Base-by-base conservation (phyloP, 2,329 filamentous ascomycete genomes). In the Alternaria atra region DNA sequence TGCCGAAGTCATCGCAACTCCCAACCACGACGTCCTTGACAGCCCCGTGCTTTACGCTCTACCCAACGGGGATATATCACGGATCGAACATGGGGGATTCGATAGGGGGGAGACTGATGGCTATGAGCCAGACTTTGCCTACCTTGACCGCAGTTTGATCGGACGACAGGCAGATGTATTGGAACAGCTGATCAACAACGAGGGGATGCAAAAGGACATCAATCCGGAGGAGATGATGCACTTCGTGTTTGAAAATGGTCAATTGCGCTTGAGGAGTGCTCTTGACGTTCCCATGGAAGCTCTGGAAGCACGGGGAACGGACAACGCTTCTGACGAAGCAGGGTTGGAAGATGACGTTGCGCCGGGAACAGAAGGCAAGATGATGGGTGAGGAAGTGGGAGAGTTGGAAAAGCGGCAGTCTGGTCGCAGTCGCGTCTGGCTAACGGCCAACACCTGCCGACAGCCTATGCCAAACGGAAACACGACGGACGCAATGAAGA, bases 401-500 rank as follows among this genome's bases (percentile, higher is more conserved):
- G 57, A 56, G 32, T 7, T 72, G 55, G 56, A 59, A 27, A 73
- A 69, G 48, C 68, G 73, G 25, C 75, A 78, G 42, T 54, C 69
- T 30, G 71, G 73, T 4, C 17, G 27, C 25, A 73, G 79, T 25
- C 77, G 78, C 15, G 82, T 98, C 3, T 97, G 91, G 77, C 85
- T 99, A 55, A 93, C 93, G 2, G 88, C 93, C 43, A 98, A 93
- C 67, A 94, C 92, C 1, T 99, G 95, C 78, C 79, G 87, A 27
- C 93, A 96, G 70, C 95, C 94, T 12, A 75, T 79, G 20, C 82
- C 84, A 40, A 86, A 85, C 40, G 81, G 80, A 8, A 81, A 81
- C 2, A 80, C 82, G 25, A 82, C 80, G 52, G 77, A 80, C 10
- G 69, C 68, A 13, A 76, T 81, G 1, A 61, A 52, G 23, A 62